These are phyloP conservation scores for Neonectria ditissima DNA, from an alignment of 2,329 filamentous ascomycete genomes.

Conservation along the genomic window DNA sequence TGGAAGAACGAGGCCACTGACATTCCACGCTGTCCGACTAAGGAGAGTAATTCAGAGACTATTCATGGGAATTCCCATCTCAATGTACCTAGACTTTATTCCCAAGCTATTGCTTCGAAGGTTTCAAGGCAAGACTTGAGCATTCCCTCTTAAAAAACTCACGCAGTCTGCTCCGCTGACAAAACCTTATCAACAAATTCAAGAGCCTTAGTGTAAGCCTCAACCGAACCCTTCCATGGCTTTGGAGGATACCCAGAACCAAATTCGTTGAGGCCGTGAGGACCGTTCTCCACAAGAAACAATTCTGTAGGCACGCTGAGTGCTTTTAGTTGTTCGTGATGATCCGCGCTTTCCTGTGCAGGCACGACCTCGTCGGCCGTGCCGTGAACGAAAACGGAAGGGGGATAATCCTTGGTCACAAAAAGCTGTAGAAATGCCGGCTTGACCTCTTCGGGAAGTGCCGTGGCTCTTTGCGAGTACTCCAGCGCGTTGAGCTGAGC, in stretches of 20 bases:
- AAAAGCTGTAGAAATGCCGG: constrained; percentile 19
- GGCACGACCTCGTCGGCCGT: constrained; percentile 16
- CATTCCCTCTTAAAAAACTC: too few species aligned
- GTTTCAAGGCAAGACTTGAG: too few species aligned
- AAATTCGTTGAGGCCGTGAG: constrained; percentile 13
- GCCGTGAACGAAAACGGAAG: constrained; percentile 20
- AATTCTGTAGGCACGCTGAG: constrained; percentile 18
- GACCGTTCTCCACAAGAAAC: constrained; percentile 7
- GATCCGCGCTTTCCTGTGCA: constrained; percentile 17
- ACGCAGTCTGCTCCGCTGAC: not conserved
- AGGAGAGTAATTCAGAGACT: not conserved
- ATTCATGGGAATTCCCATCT: too few species aligned
- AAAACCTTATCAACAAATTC: constrained; percentile 9
- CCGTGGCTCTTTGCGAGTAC: constrained; percentile 9
- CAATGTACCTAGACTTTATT: too few species aligned
- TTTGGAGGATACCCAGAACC: constrained; percentile 1
- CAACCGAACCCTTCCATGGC: constrained; percentile 14
- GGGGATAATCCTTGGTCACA: constrained; percentile 25
- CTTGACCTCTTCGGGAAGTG: constrained; percentile 15
- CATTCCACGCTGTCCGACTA: too few species aligned
- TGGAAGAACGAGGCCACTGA: too few species aligned
- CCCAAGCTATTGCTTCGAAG: too few species aligned
- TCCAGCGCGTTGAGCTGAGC: constrained; percentile 16
- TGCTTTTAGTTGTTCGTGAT: constrained; percentile 17
- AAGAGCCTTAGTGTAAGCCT: constrained; percentile 19